phyloP scores from a whole-genome alignment of 306 rosid species.

The Senna tora region DNA sequence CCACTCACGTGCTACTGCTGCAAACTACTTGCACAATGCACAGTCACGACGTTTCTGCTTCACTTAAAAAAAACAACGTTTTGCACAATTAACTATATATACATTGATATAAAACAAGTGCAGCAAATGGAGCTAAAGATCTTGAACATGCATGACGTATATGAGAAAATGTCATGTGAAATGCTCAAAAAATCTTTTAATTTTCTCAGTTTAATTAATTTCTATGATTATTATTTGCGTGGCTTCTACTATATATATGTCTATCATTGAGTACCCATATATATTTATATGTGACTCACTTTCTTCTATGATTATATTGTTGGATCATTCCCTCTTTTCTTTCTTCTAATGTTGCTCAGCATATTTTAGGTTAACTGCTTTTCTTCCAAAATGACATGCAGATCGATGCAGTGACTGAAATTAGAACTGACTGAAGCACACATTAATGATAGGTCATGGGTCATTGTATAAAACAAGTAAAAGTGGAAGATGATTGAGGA shows the following conservation, averaged over 20 bases:
- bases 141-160: conserved; percentile 25
- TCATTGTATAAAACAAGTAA: conserved; percentile 55
- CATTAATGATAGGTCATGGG: conserved; percentile 52
- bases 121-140: conserved; percentile 7
- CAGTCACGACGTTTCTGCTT: neutral
- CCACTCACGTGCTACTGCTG: conserved; percentile 32
- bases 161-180: conserved; percentile 36
- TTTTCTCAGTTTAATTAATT: neutral
- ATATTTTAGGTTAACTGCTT: conserved; percentile 39
- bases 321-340: conserved; percentile 41
- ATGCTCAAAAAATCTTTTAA: neutral
- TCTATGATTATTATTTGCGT: conserved; percentile 21
- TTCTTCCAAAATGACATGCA: conserved; percentile 36
- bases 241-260: conserved; percentile 27
- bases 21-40: conserved; percentile 5
- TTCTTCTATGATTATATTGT: conserved; percentile 54
- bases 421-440: conserved; percentile 39
- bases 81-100: neutral
- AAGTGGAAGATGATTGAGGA: conserved; percentile 71
- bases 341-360: conserved; percentile 31
- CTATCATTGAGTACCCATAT: conserved; percentile 34
- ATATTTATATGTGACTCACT: conserved; percentile 37
- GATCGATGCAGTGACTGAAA: conserved; percentile 38
- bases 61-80: too few relatives aligned
- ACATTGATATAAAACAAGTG: neutral